Evolutionary conservation across 2,329 filamentous ascomycete species (phyloP).

Genomic region (Talaromyces sp.): DNA sequence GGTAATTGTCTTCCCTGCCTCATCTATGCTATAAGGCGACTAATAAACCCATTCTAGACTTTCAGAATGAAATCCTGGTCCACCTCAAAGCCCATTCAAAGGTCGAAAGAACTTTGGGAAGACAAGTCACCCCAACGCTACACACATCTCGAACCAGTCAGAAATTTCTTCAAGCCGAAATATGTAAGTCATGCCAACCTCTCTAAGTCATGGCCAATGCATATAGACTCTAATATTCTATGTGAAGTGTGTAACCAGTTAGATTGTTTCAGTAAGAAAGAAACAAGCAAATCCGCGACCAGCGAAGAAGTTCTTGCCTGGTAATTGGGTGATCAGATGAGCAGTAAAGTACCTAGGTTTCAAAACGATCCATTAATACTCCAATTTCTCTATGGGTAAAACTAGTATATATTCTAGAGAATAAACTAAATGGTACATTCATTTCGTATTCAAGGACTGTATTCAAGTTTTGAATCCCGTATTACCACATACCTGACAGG

Average conservation of each 20-base stretch:
- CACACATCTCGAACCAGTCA: constrained; percentile 7
- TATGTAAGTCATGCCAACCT: constrained; percentile 4
- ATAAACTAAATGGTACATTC: not conserved
- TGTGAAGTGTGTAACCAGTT: constrained; percentile 5
- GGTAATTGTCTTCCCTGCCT: not conserved
- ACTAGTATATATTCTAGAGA: not conserved
- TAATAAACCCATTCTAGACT: not conserved
- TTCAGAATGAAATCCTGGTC: constrained; percentile 11
- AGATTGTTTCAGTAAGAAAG: constrained; percentile 3
- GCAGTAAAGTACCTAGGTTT: not conserved
- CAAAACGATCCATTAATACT: not conserved
- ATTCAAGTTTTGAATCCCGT: not conserved
- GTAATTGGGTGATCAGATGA: not conserved
- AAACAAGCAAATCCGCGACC: no score
- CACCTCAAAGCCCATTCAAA: constrained; percentile 13
- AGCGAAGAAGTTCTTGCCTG: constrained; percentile 1
- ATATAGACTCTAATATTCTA: not conserved
- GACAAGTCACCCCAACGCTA: constrained; percentile 10
- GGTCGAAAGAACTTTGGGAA: constrained; percentile 11
- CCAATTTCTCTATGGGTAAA: not conserved
- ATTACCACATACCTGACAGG: not conserved
- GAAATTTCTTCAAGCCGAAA: constrained; percentile 12
- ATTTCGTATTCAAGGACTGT: not conserved
- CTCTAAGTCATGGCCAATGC: not conserved
- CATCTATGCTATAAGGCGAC: not conserved